Base-by-base conservation (phyloP, 352 stramenopile species). In the Phytophthora fragariaefolia region DNA sequence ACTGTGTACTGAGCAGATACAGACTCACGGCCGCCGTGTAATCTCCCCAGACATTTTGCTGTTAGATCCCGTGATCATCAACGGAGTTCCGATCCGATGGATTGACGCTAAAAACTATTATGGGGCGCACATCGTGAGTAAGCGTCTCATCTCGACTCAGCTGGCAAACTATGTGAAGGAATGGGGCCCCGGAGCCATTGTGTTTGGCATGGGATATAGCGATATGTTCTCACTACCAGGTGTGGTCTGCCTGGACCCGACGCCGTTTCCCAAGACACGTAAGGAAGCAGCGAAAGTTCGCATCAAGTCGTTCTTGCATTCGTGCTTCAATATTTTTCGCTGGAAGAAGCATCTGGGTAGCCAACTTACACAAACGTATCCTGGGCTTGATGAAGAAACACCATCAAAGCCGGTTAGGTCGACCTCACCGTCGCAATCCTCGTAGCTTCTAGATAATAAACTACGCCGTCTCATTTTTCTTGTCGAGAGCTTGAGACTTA, bases 61-160 rank as follows among this genome's bases (percentile, higher is more conserved):
- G 48, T 62, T 95, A 28, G 87, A 95, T 65, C 87, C 87, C 0
- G 83, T 93, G 54, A 64, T 93, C 52, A 87, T 95, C 51, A 95
- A 95, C 71, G 87, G 85, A 46, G 88, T 86, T 24, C 87, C 87
- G 6, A 91, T 95, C 54, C 87, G 87, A 27, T 95, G 87, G 87
- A 92, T 95, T 61, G 87, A 95, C 53, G 87, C 87, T 36, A 95
- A 95, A 71, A 95, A 95, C 69, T 95, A 93, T 61, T 95, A 95
- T 64, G 87, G 87, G 30, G 85, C 87, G n/a, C 87, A 95, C 71
- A 93, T 95, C 55, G 87, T 95, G 43, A 93, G 85, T 69, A 95
- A 95, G 77, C 79, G 83, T 1, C 61, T 93, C 42, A 93, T 95
- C 70, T 87, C 85, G 26, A 90, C 89, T 28, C 87, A 95, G 53